Evolutionary conservation across 129 eudicot genomes (phyloP).

Genomic region (Mikania micrantha): DNA sequence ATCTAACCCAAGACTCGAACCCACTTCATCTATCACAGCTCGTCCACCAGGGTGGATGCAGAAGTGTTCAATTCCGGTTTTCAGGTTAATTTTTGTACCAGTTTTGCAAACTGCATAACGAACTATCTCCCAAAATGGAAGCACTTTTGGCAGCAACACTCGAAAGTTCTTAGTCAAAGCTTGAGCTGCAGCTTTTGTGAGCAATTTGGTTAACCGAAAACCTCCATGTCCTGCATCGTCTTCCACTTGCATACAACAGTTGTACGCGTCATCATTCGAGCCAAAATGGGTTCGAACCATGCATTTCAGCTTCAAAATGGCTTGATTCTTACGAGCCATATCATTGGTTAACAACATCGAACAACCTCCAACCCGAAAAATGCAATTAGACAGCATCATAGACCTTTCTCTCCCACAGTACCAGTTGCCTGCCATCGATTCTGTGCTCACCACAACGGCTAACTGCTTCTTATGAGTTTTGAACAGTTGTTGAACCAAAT

Average conservation of each 20-base stretch:
- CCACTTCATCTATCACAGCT: conserved; percentile 51
- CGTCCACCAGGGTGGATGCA: conserved; percentile 45
- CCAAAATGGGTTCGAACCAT: conserved; percentile 46
- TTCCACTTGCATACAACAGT: conserved; percentile 35
- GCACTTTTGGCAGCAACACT: conserved; percentile 34
- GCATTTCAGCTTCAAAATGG: conserved; percentile 36
- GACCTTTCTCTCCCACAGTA: conserved; percentile 40
- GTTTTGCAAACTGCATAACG: conserved; percentile 11
- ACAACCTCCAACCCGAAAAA: conserved; percentile 39
- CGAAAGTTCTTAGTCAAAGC: conserved; percentile 27
- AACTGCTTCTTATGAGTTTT: conserved; percentile 27
- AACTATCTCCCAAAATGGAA: conserved; percentile 39
- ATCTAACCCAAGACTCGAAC: conserved; percentile 26
- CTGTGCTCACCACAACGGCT: conserved; percentile 40
- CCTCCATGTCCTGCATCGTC: conserved; percentile 38
- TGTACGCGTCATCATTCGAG: conserved; percentile 34
- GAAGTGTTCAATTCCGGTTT: conserved; percentile 42
- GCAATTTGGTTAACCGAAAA: conserved; percentile 31
- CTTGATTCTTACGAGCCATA: conserved; percentile 14
- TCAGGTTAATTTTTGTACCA: conserved; percentile 24
- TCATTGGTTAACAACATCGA: conserved; percentile 39
- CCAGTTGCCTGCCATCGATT: conserved; percentile 44
- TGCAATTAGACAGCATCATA: conserved; percentile 41
- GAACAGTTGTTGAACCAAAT: conserved; percentile 39
- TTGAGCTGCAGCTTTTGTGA: conserved; percentile 32